These are phyloP conservation scores for Patellaria atrata DNA, from an alignment of 495 filamentous ascomycete genomes.

Conservation along the genomic window DNA sequence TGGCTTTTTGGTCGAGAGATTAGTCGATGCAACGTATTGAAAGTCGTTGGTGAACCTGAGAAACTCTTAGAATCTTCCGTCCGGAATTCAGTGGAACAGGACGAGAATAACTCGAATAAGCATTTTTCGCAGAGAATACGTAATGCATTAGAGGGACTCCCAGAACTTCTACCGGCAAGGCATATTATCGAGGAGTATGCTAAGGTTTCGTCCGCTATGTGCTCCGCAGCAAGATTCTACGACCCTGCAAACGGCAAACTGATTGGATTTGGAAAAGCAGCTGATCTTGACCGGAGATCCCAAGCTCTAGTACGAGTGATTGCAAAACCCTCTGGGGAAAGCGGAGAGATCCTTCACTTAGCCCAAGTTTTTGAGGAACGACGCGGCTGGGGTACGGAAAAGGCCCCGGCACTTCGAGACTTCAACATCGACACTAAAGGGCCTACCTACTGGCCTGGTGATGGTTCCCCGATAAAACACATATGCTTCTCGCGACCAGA, in stretches of 20 bases:
- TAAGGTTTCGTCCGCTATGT: slow-evolving; percentile 20
- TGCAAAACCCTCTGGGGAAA: slow-evolving; percentile 36
- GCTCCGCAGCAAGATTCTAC: slow-evolving; percentile 9
- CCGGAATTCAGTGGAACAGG: too few relatives aligned
- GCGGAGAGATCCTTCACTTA: slow-evolving; percentile 38
- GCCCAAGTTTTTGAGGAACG: slow-evolving; percentile 28
- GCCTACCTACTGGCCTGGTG: slow-evolving; percentile 39
- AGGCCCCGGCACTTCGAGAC: slow-evolving; percentile 27
- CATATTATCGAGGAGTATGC: slow-evolving; percentile 11
- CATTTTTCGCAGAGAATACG: too few relatives aligned
- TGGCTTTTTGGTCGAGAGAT: slow-evolving; percentile 40
- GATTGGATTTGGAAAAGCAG: slow-evolving; percentile 21
- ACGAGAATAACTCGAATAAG: too few relatives aligned
- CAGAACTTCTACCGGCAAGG: slow-evolving; percentile 20
- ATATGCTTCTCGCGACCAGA: slow-evolving; percentile 46
- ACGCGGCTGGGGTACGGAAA: slow-evolving; percentile 33
- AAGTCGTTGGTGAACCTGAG: slow-evolving; percentile 8
- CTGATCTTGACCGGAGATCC: slow-evolving; percentile 11
- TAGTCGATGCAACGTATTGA: slow-evolving; percentile 7
- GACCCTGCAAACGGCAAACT: slow-evolving; percentile 23
- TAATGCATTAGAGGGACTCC: too few relatives aligned
- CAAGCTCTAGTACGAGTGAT: slow-evolving; percentile 23
- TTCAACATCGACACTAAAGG: slow-evolving; percentile 25
- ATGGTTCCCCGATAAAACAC: slow-evolving; percentile 46
- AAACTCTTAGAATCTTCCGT: slow-evolving; percentile 5